Evolutionary conservation across 768 basidiomycete species (phyloP).

Genomic region (Amanita muscaria): DNA sequence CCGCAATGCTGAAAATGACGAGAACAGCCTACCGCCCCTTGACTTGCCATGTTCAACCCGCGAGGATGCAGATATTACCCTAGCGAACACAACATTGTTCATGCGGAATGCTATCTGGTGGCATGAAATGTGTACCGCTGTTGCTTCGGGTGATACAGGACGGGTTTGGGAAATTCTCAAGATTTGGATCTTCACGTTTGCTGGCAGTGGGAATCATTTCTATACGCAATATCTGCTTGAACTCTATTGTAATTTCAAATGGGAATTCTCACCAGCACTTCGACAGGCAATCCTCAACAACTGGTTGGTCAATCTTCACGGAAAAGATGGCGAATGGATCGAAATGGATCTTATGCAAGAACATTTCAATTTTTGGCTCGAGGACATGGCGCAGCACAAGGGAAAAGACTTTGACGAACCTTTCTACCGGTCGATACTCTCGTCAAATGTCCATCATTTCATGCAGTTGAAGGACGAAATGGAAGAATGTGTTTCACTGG

Average conservation of each 20-base stretch:
- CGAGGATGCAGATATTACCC: background rate
- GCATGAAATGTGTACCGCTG: conserved; percentile 19
- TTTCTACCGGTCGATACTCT: conserved; percentile 20
- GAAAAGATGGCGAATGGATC: conserved; percentile 14
- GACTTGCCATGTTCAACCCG: background rate
- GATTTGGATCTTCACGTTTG: conserved; percentile 23
- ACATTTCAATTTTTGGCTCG: conserved; percentile 23
- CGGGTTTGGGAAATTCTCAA: conserved; percentile 24
- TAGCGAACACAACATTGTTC: conserved; percentile 15
- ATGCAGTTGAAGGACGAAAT: conserved; percentile 23
- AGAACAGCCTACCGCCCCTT: background rate
- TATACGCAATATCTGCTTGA: conserved; percentile 27
- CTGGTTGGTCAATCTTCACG: conserved; percentile 22
- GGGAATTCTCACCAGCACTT: conserved; percentile 19
- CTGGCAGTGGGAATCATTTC: conserved; percentile 23
- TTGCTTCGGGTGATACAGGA: conserved; percentile 25
- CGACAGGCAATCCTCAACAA: conserved; percentile 16
- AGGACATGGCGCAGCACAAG: conserved; percentile 20
- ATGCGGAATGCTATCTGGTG: conserved; percentile 17
- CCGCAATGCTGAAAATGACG: background rate
- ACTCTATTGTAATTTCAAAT: conserved; percentile 20
- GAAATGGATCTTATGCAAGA: conserved; percentile 27
- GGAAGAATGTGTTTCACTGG: conserved; percentile 16
- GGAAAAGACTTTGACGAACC: conserved; percentile 21
- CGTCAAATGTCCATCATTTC: conserved; percentile 24